Evolutionary conservation across 176 grass and related monocot species (phyloP), one percentile per base, ranked within the genome.

Genomic region (Eleusine indica): DNA sequence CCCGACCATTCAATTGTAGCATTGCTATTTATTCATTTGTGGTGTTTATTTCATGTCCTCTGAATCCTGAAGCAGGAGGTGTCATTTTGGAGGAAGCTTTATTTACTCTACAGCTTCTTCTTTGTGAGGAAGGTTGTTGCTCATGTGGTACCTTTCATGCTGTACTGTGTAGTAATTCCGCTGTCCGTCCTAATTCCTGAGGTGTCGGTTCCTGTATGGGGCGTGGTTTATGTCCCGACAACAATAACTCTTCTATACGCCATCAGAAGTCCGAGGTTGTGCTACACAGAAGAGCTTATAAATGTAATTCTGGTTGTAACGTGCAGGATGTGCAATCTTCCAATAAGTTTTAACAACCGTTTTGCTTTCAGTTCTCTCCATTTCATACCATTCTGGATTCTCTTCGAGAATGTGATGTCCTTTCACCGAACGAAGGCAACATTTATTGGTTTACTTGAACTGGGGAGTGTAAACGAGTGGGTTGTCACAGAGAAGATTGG

Each of bases 371-470:
- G 93, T 30, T 95, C 82, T 60, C 76, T 98, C 58, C 85, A 94
- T 79, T 94, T 88, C 85, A 91, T 98, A 74, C 96, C 96, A 71
- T 90, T 95, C 78, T 98, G 96, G 96, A 92, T 99, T 75, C 81
- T 99, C 73, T 99, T 94, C 80, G 93, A 99, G 83, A 99, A 99
- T 75, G 96, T 99, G 0, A 99, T 99, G 96, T 95, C 96, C 2
- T 94, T 96, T 87, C 96, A 99, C 83, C 91, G 96, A 70, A 91
- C 89, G 21, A 96, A 94, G 87, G 93, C 96, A 0, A 87, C 88
- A 6, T 76, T 96, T n/a, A 89, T 99, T 11, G 96, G 96, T 83
- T 89, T 99, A 47, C 72, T 99, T 16, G 93, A 98, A 80, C 71
- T 89, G 4, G 93, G 89, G 73, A 73, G 87, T 17, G 93, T 98